Conservation (phyloP, 1,139 yeast genomes). For the Dujonia santamariae region DNA sequence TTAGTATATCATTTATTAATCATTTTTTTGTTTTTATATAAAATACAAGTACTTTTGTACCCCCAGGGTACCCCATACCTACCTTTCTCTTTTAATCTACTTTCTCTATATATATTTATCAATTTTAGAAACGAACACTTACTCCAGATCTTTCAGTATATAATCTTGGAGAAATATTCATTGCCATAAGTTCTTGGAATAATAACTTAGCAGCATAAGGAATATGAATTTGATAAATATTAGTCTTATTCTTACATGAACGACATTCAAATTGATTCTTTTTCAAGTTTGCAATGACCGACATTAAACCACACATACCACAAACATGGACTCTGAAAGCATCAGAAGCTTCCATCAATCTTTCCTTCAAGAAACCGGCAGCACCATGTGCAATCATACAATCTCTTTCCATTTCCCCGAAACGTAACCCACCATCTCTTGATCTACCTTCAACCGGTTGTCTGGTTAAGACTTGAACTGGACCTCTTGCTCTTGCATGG, state of each 20-base stretch:
- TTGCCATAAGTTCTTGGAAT: slow-evolving; percentile 98
- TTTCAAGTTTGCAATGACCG: slow-evolving; percentile 93
- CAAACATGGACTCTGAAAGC: slow-evolving; percentile 98
- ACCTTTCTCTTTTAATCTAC: not conserved
- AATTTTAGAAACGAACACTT: slow-evolving; percentile 32
- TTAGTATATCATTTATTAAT: too few relatives aligned
- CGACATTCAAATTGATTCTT: slow-evolving; percentile 98
- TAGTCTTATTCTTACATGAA: slow-evolving; percentile 97
- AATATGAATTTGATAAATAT: slow-evolving; percentile 93
- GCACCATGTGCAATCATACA: slow-evolving; percentile 99
- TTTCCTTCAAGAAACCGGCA: slow-evolving; percentile 93
- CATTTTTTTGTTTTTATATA: not conserved
- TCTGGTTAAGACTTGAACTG: slow-evolving; percentile 95
- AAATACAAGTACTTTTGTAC: slow-evolving; percentile 4
- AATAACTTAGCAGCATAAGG: slow-evolving; percentile 96
- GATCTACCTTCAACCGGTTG: slow-evolving; percentile 99
- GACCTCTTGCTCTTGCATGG: slow-evolving; percentile 99
- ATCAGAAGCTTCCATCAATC: slow-evolving; percentile 98
- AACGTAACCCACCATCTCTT: slow-evolving; percentile 98
- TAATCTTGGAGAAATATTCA: slow-evolving; percentile 90
- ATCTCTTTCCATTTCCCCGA: slow-evolving; percentile 99
- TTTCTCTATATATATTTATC: not conserved
- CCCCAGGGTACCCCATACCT: slow-evolving; percentile 4
- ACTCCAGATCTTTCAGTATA: slow-evolving; percentile 63
- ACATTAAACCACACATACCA: slow-evolving; percentile 97